These are phyloP conservation scores for Solanum megistacrolobum DNA, from an alignment of 257 asterid species.

Conservation along the genomic window DNA sequence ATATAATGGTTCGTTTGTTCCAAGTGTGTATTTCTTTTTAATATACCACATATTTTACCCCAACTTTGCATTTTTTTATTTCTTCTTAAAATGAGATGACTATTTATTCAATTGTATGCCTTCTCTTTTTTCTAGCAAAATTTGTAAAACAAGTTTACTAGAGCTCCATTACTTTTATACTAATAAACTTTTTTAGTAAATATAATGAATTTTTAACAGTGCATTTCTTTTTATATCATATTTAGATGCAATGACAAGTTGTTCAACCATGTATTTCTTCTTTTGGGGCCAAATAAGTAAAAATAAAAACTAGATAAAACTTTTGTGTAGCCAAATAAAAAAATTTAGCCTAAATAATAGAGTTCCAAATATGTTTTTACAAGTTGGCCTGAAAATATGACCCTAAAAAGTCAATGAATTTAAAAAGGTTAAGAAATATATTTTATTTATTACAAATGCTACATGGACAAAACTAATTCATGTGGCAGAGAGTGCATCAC, in stretches of 20 bases:
- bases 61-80: not conserved
- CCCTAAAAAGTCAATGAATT: not conserved
- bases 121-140: not conserved
- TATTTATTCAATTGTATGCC: not conserved
- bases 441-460: not conserved
- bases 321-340: not conserved
- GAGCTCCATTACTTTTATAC: not conserved
- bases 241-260: not conserved
- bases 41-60: not conserved
- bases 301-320: not conserved
- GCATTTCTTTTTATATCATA: not conserved
- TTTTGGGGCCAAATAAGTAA: not conserved
- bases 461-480: not conserved
- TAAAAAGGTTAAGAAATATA: not conserved
- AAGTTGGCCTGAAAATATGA: not conserved
- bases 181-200: not conserved
- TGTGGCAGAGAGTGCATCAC: not conserved
- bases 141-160: not conserved
- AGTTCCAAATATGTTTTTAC: not conserved
- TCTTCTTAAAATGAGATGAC: not conserved
- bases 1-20: not conserved
- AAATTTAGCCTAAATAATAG: not conserved
- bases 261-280: not conserved
- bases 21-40: not conserved
- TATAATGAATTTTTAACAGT: not conserved